Evolutionary conservation across 106 monocot genomes (phyloP).

Genomic region (Chionographis japonica): DNA sequence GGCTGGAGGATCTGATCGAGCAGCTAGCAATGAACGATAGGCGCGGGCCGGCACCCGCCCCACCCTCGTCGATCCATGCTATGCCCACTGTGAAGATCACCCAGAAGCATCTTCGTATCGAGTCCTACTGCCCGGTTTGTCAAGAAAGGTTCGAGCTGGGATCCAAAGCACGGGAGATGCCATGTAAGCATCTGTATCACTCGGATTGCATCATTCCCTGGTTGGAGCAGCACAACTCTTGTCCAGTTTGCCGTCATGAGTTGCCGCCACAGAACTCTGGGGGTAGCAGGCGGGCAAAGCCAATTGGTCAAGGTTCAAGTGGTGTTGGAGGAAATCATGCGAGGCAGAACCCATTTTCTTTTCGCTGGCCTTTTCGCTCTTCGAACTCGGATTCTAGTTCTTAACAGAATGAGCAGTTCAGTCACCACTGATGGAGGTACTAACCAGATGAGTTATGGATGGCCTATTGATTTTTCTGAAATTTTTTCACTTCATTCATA

Average conservation of each 20-base stretch:
- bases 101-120: constrained; percentile 55
- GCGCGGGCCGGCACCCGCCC: constrained; percentile 70
- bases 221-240: constrained; percentile 78
- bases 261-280: constrained; percentile 31
- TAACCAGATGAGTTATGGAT: constrained; percentile 29
- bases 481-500: too few species aligned
- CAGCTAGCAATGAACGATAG: constrained; percentile 32
- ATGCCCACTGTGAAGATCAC: constrained; percentile 66
- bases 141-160: constrained; percentile 66
- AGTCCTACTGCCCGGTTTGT: constrained; percentile 73
- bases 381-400: constrained; percentile 27
- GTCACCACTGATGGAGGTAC: constrained; percentile 9
- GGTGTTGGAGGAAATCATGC: constrained; percentile 21
- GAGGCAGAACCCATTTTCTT: constrained; percentile 52
- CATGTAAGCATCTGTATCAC: constrained; percentile 85
- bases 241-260: constrained; percentile 76
- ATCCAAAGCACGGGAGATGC: constrained; percentile 58
- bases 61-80: constrained; percentile 54
- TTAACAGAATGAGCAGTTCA: constrained; percentile 14
- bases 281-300: too few species aligned
- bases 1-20: constrained; percentile 61
- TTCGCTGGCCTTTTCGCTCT: constrained; percentile 24
- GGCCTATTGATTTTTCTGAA: constrained; percentile 30
- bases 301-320: neutral
- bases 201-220: constrained; percentile 89